Evolutionary conservation across 139 green algal species (phyloP).

Genomic region (Nannochloris sp.): DNA sequence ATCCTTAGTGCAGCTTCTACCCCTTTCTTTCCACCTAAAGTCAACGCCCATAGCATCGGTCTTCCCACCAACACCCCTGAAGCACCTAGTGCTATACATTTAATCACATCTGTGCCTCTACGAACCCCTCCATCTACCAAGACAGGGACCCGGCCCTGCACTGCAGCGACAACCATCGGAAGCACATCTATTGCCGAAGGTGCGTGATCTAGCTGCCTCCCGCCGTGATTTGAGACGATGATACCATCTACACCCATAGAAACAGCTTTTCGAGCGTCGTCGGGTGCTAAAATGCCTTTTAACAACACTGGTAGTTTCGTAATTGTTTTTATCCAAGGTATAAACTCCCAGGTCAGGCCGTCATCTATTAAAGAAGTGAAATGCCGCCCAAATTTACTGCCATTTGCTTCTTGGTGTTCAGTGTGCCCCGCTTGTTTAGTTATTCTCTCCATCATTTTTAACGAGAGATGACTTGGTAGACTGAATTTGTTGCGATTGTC

Average conservation of each 20-base stretch:
- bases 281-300: slow-evolving; percentile 75
- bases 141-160: slow-evolving; percentile 62
- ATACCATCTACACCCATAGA: slow-evolving; percentile 70
- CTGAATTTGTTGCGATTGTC: slow-evolving; percentile 61
- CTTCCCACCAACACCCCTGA: slow-evolving; percentile 79
- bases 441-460: slow-evolving; percentile 43
- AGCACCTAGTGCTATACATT: slow-evolving; percentile 85
- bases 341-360: slow-evolving; percentile 62
- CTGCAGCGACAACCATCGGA: slow-evolving; percentile 53
- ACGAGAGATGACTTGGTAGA: slow-evolving; percentile 40
- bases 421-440: background rate
- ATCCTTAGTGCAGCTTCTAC: slow-evolving; percentile 46
- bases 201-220: slow-evolving; percentile 83
- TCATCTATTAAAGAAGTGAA: slow-evolving; percentile 44
- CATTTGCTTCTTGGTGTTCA: background rate
- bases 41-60: slow-evolving; percentile 85
- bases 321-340: slow-evolving; percentile 66
- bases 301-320: slow-evolving; percentile 73
- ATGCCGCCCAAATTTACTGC: slow-evolving; percentile 5
- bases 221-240: slow-evolving; percentile 73
- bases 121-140: slow-evolving; percentile 84
- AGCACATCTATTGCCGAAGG: slow-evolving; percentile 68
- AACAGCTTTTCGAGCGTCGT: slow-evolving; percentile 66
- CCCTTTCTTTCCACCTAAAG: slow-evolving; percentile 61
- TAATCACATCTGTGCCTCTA: slow-evolving; percentile 86